Evolutionary conservation across 257 asterid genomes (phyloP), one percentile per base, ranked within the genome.

Genomic region (Anisodus acutangulus): DNA sequence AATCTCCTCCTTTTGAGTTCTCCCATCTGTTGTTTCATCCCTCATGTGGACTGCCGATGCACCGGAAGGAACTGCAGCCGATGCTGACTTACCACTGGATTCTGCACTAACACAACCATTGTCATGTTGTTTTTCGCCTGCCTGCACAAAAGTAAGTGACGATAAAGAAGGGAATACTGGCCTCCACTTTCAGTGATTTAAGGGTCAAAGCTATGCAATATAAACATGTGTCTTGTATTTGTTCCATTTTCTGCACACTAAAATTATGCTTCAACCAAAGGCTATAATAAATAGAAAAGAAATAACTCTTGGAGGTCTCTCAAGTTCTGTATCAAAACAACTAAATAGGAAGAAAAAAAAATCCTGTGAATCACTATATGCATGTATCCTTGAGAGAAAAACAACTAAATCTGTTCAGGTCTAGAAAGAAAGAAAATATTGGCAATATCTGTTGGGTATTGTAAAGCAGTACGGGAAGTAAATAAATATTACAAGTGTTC

Each of bases 31-130:
- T 82, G 80, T 86, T 55, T 81, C 87, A 81, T 86, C 86, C 76
- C 63, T 54, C 37, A 35, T 74, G 60, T 74, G 58, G 84, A 51
- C 67, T 35, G 81, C 47, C 4, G 85, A 62, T 54, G 58, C 82
- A 78, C 80, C 68, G 55, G 88, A 83, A 82, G 70, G 59, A 47
- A 81, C 85, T 78, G 66, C 60, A 81, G 51, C 31, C 55, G 81
- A 47, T 16, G 86, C 68, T 39, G 78, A 51, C 51, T 86, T 69
- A 72, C 79, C 85, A 76, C 86, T 91, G 71, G 89, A 87, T 84
- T 89, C 90, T 31, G 91, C 83, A 84, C 80, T 81, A 81, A 69
- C 57, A 81, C 83, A 63, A 63, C 87, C 89, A 85, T 88, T 90
- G 55, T 68, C 86, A 84, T 85, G 53, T 87, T 85, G 85, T 84